These are phyloP conservation scores for Ampelomyces quisqualis DNA, from an alignment of 2,329 filamentous ascomycete species.

Conservation along the genomic window DNA sequence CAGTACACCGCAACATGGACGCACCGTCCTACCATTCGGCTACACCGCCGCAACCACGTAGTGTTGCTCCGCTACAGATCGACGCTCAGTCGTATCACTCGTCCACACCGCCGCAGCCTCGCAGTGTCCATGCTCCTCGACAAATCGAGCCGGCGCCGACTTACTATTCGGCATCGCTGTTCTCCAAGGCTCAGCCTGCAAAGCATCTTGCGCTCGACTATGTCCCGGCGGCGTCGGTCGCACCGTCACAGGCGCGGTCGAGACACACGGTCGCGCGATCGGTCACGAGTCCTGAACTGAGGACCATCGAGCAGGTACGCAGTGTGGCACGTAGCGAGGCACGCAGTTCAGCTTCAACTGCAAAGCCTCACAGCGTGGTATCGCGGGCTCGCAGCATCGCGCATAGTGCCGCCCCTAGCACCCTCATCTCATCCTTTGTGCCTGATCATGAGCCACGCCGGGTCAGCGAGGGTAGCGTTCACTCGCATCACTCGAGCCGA, in stretches of 20 bases:
- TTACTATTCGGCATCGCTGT: conserved; percentile 38
- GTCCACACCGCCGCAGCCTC: neutral
- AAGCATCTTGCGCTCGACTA: conserved; percentile 38
- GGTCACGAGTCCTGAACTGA: conserved; percentile 33
- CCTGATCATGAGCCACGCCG: conserved; percentile 32
- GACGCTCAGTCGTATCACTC: neutral
- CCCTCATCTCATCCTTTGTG: conserved; percentile 42
- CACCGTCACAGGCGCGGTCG: conserved; percentile 27
- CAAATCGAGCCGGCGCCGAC: conserved; percentile 47
- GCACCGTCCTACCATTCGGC: conserved; percentile 39
- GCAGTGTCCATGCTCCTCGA: conserved; percentile 4
- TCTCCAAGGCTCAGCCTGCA: conserved; percentile 26
- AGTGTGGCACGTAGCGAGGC: too few species aligned
- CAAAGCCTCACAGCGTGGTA: conserved; percentile 18
- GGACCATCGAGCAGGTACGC: conserved; percentile 25
- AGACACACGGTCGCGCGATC: conserved; percentile 33
- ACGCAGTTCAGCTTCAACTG: conserved; percentile 20
- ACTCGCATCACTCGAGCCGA: conserved; percentile 37
- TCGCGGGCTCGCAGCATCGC: conserved; percentile 21
- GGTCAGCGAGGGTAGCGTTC: conserved; percentile 35
- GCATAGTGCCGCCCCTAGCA: conserved; percentile 33
- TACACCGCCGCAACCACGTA: conserved; percentile 23
- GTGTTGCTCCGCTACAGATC: conserved; percentile 5
- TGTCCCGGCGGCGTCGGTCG: conserved; percentile 35
- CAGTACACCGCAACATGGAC: conserved; percentile 43